These are phyloP conservation scores for Tolypocladium amazonense DNA, from an alignment of 2,329 filamentous ascomycete genomes.

Conservation along the genomic window DNA sequence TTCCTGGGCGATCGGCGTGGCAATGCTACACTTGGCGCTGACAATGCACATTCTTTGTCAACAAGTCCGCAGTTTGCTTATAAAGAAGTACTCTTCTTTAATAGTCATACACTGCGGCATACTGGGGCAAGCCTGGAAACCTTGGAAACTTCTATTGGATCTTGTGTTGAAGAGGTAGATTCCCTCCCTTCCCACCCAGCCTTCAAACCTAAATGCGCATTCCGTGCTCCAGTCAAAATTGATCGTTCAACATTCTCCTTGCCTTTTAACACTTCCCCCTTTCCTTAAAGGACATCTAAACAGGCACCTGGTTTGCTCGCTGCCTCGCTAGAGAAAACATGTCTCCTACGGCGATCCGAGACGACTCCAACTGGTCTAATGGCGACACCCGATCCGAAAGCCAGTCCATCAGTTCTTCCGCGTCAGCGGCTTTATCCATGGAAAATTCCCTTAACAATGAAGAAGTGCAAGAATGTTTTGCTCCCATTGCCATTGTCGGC, in stretches of 20 bases:
- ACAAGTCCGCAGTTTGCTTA: not conserved
- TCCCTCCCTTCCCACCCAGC: too few species aligned
- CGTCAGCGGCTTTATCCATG: not conserved
- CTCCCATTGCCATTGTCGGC: slow-evolving; percentile 28
- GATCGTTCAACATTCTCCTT: too few species aligned
- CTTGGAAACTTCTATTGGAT: too few species aligned
- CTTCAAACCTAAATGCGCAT: too few species aligned
- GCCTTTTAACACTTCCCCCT: too few species aligned
- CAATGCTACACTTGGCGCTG: not conserved
- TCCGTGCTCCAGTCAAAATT: too few species aligned
- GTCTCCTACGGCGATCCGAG: not conserved
- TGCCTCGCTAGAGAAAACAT: not conserved
- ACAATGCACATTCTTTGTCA: not conserved
- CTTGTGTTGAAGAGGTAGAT: too few species aligned
- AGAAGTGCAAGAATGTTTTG: not conserved
- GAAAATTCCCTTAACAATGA: not conserved
- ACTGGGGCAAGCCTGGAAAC: too few species aligned
- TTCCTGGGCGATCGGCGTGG: not conserved
- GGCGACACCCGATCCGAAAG: not conserved
- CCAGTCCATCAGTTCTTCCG: not conserved
- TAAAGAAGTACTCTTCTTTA: not conserved
- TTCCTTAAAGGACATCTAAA: too few species aligned
- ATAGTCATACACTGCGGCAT: too few species aligned
- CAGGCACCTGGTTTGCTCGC: too few species aligned
- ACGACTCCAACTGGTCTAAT: not conserved